phyloP scores from a whole-genome alignment of 169 alveolate genomes.

The Cryptosporidium parvum region DNA sequence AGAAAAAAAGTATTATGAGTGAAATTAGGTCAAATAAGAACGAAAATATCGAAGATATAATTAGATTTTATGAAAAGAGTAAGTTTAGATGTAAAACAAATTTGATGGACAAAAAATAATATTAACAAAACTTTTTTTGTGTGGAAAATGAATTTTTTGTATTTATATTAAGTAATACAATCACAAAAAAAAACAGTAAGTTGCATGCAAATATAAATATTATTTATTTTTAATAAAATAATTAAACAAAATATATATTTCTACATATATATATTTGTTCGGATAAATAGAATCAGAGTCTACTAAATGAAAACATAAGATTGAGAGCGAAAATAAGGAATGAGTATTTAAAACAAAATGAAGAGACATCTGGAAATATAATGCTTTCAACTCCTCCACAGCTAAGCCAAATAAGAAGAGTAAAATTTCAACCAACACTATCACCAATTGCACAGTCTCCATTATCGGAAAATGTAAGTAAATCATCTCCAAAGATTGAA shows the following conservation, averaged over 20 bases:
- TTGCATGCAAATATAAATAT: conserved; percentile 5
- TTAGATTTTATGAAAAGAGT: conserved; percentile 57
- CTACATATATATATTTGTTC: neutral
- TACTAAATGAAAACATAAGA: conserved; percentile 57
- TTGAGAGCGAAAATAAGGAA: conserved; percentile 65
- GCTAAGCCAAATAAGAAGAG: conserved; percentile 70
- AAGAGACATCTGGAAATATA: conserved; percentile 6
- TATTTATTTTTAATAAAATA: too few relatives aligned
- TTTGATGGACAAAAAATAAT: neutral
- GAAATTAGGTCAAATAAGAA: conserved; percentile 13
- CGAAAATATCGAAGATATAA: conserved; percentile 62
- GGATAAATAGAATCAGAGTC: conserved; percentile 52
- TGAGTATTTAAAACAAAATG: conserved; percentile 18
- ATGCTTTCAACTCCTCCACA: conserved; percentile 58
- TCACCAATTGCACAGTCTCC: conserved; percentile 75
- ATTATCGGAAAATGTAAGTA: conserved; percentile 15
- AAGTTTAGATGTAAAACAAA: conserved; percentile 8
- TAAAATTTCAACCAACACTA: conserved; percentile 54
- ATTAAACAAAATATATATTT: neutral
- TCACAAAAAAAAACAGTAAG: conserved; percentile 72
- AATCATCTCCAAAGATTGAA: conserved; percentile 1
- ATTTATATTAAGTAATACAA: conserved; percentile 38
- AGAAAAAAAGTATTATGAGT: conserved; percentile 23
- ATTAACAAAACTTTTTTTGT: neutral
- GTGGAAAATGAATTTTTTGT: neutral